phyloP scores from a whole-genome alignment of 805 yeast species.

The Metahyphopichia silvanorum region DNA sequence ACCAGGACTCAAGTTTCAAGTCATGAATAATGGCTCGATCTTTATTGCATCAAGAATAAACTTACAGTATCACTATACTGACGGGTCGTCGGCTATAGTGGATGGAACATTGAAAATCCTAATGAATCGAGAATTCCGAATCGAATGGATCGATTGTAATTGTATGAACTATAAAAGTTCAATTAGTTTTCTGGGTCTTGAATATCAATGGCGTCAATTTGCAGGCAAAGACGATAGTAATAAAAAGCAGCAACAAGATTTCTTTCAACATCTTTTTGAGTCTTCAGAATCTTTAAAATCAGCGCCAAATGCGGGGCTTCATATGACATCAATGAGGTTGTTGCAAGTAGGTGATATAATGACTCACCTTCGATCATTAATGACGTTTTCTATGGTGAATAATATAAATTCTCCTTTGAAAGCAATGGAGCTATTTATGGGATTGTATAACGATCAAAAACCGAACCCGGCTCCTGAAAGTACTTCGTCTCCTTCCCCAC shows the following conservation, averaged over 20 bases:
- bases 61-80: slow-evolving; percentile 46
- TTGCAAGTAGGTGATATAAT: slow-evolving; percentile 77
- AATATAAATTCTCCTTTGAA: slow-evolving; percentile 52
- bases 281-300: slow-evolving; percentile 43
- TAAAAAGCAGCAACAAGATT: slow-evolving; percentile 11
- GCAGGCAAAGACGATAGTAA: slow-evolving; percentile 7
- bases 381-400: slow-evolving; percentile 50
- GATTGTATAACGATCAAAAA: slow-evolving; percentile 18
- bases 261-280: slow-evolving; percentile 15
- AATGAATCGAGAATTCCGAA: slow-evolving; percentile 57
- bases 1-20: slow-evolving; percentile 39
- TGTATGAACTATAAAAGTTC: slow-evolving; percentile 24
- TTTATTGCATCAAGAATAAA: slow-evolving; percentile 27
- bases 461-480: slow-evolving; percentile 4
- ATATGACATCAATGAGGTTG: slow-evolving; percentile 62
- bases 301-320: slow-evolving; percentile 59
- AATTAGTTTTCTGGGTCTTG: slow-evolving; percentile 20
- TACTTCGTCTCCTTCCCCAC: slow-evolving; percentile 10
- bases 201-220: slow-evolving; percentile 21
- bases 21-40: slow-evolving; percentile 37
- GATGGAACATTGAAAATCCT: slow-evolving; percentile 60
- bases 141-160: slow-evolving; percentile 71
- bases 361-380: slow-evolving; percentile 64
- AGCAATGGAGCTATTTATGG: slow-evolving; percentile 45
- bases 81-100: slow-evolving; percentile 67